Conservation (phyloP, 805 yeast species). For the Yamadazyma akitaensis region DNA sequence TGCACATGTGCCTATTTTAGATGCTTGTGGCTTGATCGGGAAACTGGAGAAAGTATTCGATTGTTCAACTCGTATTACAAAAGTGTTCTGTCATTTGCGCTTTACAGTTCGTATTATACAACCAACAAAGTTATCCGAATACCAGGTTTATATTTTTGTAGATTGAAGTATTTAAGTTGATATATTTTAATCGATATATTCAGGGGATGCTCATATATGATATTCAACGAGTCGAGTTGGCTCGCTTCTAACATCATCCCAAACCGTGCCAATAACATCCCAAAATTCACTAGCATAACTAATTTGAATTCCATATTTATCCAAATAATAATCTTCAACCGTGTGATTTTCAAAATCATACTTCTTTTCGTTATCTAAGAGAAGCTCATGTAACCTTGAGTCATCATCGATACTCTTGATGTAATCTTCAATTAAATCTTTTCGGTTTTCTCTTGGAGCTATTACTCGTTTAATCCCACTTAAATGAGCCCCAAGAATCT, state of each 20-base stretch:
- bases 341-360: conserved; percentile 31
- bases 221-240: conserved; percentile 29
- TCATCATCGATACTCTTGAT: conserved; percentile 33
- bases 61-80: too few species aligned
- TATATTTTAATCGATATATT: too few species aligned
- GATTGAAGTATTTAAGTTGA: too few species aligned
- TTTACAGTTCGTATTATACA: too few species aligned
- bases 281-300: conserved; percentile 71
- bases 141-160: too few species aligned
- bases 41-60: too few species aligned
- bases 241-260: conserved; percentile 48
- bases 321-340: conserved; percentile 49
- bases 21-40: too few species aligned
- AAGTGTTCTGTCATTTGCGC: too few species aligned
- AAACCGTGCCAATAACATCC: conserved; percentile 70
- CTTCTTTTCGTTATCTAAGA: conserved; percentile 32
- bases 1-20: too few species aligned
- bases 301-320: conserved; percentile 57
- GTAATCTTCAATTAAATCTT: conserved; percentile 63
- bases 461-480: conserved; percentile 55
- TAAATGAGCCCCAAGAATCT: conserved; percentile 74
- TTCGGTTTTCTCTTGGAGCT: conserved; percentile 67
- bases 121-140: too few species aligned
- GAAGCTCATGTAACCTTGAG: conserved; percentile 30
- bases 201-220: conserved; percentile 16